These are phyloP conservation scores for Tulasnella calospora DNA, from an alignment of 768 basidiomycete genomes.

Conservation along the genomic window DNA sequence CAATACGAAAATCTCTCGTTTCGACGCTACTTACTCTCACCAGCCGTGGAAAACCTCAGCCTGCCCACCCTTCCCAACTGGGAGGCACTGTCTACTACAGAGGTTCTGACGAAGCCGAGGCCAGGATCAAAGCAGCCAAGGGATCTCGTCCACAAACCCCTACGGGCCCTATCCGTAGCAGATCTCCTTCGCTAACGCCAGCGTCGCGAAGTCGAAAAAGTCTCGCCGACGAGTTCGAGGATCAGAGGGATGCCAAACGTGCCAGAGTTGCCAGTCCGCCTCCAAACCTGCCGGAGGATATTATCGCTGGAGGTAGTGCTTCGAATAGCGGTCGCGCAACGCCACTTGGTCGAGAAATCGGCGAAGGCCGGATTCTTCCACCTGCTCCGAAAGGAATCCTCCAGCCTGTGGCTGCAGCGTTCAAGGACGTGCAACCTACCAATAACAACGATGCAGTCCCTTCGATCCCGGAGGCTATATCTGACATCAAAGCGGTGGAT, in stretches of 20 bases:
- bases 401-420: neutral
- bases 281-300: slow-evolving; percentile 15
- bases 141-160: slow-evolving; percentile 24
- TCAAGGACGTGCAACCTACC: neutral
- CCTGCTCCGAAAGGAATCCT: neutral
- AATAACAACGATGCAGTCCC: neutral
- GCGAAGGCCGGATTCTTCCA: neutral
- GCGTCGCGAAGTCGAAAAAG: slow-evolving; percentile 23
- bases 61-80: slow-evolving; percentile 32
- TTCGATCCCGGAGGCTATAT: slow-evolving; percentile 13
- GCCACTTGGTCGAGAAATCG: neutral
- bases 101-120: slow-evolving; percentile 37
- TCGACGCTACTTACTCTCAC: slow-evolving; percentile 19
- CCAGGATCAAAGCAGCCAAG: slow-evolving; percentile 13
- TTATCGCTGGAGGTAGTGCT: neutral
- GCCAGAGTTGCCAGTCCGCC: slow-evolving; percentile 14
- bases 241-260: neutral
- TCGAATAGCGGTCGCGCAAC: neutral
- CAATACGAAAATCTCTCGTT: slow-evolving; percentile 23
- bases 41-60: slow-evolving; percentile 19
- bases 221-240: neutral
- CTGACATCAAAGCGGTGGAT: slow-evolving; percentile 27
- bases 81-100: slow-evolving; percentile 39
- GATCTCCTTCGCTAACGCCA: slow-evolving; percentile 25
- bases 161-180: slow-evolving; percentile 2